phyloP scores from a whole-genome alignment of 2,329 filamentous ascomycete species.

The Alternaria atra region DNA sequence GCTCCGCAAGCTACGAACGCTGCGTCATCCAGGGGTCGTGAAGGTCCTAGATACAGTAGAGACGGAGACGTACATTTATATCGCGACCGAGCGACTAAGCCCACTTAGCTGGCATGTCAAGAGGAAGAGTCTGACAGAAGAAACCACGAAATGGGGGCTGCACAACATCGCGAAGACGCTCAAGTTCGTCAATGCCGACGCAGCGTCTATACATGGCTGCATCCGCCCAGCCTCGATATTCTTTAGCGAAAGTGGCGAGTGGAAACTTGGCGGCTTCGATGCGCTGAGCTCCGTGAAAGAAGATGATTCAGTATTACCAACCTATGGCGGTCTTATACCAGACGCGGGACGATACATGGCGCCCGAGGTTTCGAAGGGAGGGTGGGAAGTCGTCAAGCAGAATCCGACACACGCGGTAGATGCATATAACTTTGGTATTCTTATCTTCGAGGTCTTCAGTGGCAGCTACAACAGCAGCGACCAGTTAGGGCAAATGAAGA shows the following conservation, averaged over 20 bases:
- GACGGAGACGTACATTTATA: constrained; percentile 95
- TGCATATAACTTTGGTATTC: constrained; percentile 82
- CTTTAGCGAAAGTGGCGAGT: constrained; percentile 95
- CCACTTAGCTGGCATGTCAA: constrained; percentile 91
- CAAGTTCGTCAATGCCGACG: constrained; percentile 96
- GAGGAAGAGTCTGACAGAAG: constrained; percentile 84
- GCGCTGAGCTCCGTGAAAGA: constrained; percentile 94
- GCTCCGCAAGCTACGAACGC: constrained; percentile 88
- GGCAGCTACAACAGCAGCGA: constrained; percentile 79
- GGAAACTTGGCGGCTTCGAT: constrained; percentile 95
- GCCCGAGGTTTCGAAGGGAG: constrained; percentile 82
- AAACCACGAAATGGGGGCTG: constrained; percentile 97
- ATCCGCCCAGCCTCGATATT: constrained; percentile 88
- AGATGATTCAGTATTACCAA: constrained; percentile 92
- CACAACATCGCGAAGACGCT: constrained; percentile 89
- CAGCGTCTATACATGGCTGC: constrained; percentile 87
- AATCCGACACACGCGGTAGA: constrained; percentile 84
- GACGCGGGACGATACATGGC: constrained; percentile 85
- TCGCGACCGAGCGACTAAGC: constrained; percentile 89
- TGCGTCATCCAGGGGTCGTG: constrained; percentile 93
- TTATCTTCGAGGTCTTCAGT: constrained; percentile 93
- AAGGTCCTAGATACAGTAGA: constrained; percentile 95
- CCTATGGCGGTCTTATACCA: constrained; percentile 85
- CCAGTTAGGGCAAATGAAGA: constrained; percentile 85
- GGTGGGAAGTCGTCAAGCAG: constrained; percentile 92